A percentile compares a stretch with the other conserved stretches of the same genome.
phyloP scores from a whole-genome alignment of 106 monocot species.

The Narthecium ossifragum region DNA sequence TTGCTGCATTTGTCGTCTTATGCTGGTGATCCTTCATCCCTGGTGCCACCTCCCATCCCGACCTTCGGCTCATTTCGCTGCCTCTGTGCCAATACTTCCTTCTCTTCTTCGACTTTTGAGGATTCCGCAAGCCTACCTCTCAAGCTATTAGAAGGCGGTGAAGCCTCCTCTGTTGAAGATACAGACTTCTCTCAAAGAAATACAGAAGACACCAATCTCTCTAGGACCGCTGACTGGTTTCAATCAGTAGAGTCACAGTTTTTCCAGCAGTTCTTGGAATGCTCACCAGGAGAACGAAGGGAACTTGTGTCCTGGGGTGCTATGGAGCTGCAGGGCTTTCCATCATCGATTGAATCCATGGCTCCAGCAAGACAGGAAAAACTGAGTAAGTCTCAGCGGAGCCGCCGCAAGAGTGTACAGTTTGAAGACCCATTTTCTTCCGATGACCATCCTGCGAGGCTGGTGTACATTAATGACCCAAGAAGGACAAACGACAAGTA shows the following conservation, averaged over 20 bases:
- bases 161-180: slow-evolving; percentile 11
- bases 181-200: neutral
- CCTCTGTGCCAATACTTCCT: slow-evolving; percentile 21
- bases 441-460: slow-evolving; percentile 53
- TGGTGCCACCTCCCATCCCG: neutral
- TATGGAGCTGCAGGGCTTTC: slow-evolving; percentile 68
- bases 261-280: slow-evolving; percentile 47
- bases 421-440: slow-evolving; percentile 58
- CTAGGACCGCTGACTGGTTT: slow-evolving; percentile 8
- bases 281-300: slow-evolving; percentile 27
- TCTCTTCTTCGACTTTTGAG: slow-evolving; percentile 24
- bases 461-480: slow-evolving; percentile 87
- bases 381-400: slow-evolving; percentile 37
- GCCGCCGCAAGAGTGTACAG: slow-evolving; percentile 51
- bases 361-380: slow-evolving; percentile 27
- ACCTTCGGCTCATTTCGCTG: slow-evolving; percentile 14
- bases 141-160: no score
- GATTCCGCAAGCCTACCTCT: no score
- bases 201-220: slow-evolving; percentile 9
- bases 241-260: slow-evolving; percentile 28
- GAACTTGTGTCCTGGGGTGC: slow-evolving; percentile 29
- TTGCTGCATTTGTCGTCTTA: slow-evolving; percentile 23
- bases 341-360: slow-evolving; percentile 42
- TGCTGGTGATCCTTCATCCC: slow-evolving; percentile 16
- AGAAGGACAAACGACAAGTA: slow-evolving; percentile 81